phyloP scores from a whole-genome alignment of 495 filamentous ascomycete species.

The Clavariopsis aquatica region DNA sequence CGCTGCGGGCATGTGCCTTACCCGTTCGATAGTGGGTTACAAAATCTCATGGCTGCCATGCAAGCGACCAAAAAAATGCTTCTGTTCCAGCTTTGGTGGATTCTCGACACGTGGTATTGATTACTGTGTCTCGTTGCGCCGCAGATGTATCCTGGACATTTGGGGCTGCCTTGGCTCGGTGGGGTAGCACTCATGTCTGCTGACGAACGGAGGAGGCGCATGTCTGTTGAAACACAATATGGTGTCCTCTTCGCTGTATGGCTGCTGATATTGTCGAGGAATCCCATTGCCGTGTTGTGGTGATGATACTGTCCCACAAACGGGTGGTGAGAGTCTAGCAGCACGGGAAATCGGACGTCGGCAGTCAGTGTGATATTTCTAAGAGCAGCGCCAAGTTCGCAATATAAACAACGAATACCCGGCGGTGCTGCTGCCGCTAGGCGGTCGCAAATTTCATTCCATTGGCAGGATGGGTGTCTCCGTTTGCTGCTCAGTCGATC shows the following conservation, averaged over 20 bases:
- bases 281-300: neutral
- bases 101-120: neutral
- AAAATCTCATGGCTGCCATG: neutral
- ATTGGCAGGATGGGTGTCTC: neutral
- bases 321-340: neutral
- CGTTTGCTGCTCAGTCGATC: conserved; percentile 3
- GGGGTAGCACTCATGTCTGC: neutral
- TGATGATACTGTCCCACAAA: neutral
- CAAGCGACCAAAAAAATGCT: neutral
- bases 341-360: neutral
- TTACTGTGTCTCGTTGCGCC: neutral
- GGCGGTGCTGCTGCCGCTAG: neutral
- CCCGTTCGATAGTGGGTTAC: neutral
- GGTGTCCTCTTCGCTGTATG: neutral
- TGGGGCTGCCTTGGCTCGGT: neutral
- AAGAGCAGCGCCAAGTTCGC: neutral
- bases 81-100: neutral
- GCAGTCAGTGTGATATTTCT: neutral
- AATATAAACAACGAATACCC: neutral
- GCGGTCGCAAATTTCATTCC: neutral
- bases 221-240: neutral
- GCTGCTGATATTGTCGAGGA: neutral
- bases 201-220: neutral
- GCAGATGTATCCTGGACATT: conserved; percentile 1
- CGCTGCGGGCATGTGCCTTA: too few species aligned